phyloP scores from a whole-genome alignment of 768 basidiomycete genomes.

The Omphalotus guepiniiformis region DNA sequence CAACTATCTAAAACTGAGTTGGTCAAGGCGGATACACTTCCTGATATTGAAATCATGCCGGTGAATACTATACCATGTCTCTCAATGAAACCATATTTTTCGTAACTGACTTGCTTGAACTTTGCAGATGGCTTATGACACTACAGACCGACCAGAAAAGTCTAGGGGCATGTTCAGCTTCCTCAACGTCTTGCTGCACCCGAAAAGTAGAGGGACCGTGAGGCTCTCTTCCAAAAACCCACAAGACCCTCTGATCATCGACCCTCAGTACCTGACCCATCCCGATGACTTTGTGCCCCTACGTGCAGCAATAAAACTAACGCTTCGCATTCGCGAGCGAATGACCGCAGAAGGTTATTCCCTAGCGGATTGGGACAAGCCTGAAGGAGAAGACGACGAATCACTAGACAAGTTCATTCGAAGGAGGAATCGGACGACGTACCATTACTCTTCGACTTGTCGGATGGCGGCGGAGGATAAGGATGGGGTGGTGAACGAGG shows the following conservation, averaged over 20 bases:
- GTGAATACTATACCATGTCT: background rate
- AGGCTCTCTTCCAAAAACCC: slow-evolving; percentile 1
- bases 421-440: slow-evolving; percentile 5
- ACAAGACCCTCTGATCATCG: slow-evolving; percentile 1
- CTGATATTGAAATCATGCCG: slow-evolving; percentile 9
- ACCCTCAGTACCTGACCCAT: slow-evolving; percentile 5
- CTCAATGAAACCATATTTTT: background rate
- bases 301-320: slow-evolving; percentile 1
- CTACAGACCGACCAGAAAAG: slow-evolving; percentile 1
- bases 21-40: background rate
- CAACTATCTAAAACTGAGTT: background rate
- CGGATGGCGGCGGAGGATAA: slow-evolving; percentile 5
- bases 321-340: slow-evolving; percentile 5
- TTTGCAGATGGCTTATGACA: slow-evolving; percentile 6
- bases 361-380: background rate
- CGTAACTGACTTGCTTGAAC: background rate
- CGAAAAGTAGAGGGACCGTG: slow-evolving; percentile 7
- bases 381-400: slow-evolving; percentile 1
- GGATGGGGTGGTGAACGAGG: slow-evolving; percentile 6
- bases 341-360: slow-evolving; percentile 5
- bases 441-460: slow-evolving; percentile 9
- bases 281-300: slow-evolving; percentile 2
- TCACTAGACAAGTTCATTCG: slow-evolving; percentile 6
- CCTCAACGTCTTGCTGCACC: slow-evolving; percentile 5
- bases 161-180: slow-evolving; percentile 8